These are phyloP conservation scores for Theileria annulata DNA, from an alignment of 169 alveolate genomes.

Conservation along the genomic window DNA sequence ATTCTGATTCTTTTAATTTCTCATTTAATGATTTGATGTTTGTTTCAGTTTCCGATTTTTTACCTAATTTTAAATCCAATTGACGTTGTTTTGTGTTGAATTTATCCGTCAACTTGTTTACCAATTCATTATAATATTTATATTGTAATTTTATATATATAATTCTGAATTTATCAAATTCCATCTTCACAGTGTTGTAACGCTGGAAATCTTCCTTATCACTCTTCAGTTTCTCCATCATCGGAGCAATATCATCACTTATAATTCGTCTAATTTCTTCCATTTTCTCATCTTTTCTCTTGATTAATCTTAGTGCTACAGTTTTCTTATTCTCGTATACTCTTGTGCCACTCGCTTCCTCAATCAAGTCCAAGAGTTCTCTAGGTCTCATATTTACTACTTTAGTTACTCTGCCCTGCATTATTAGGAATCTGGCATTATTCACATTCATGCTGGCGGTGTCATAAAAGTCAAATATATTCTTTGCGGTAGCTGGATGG, in stretches of 20 bases:
- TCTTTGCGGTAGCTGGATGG: conserved; percentile 89
- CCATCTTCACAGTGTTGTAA: conserved; percentile 69
- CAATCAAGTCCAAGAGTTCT: conserved; percentile 92
- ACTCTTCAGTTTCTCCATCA: conserved; percentile 82
- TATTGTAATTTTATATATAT: conserved; percentile 1
- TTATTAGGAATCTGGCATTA: conserved; percentile 97
- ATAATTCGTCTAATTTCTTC: conserved; percentile 87
- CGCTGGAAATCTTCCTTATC: conserved; percentile 80
- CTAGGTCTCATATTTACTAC: conserved; percentile 98
- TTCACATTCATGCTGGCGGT: conserved; percentile 95
- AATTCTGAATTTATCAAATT: conserved; percentile 52
- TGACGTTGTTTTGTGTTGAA: conserved; percentile 60
- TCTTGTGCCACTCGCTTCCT: conserved; percentile 98
- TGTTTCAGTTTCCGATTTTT: conserved; percentile 49
- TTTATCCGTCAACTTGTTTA: conserved; percentile 46
- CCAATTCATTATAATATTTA: conserved; percentile 2
- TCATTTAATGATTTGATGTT: conserved; percentile 52
- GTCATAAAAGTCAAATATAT: conserved; percentile 90
- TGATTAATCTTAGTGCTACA: conserved; percentile 86
- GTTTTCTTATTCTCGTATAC: conserved; percentile 93
- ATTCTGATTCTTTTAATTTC: conserved; percentile 62
- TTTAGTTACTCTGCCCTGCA: conserved; percentile 96
- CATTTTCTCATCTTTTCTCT: conserved; percentile 89
- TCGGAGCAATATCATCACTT: conserved; percentile 90
- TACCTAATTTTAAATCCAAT: conserved; percentile 46